phyloP scores from a whole-genome alignment of 306 rosid genomes.

The Trichosanthes cucumerina region DNA sequence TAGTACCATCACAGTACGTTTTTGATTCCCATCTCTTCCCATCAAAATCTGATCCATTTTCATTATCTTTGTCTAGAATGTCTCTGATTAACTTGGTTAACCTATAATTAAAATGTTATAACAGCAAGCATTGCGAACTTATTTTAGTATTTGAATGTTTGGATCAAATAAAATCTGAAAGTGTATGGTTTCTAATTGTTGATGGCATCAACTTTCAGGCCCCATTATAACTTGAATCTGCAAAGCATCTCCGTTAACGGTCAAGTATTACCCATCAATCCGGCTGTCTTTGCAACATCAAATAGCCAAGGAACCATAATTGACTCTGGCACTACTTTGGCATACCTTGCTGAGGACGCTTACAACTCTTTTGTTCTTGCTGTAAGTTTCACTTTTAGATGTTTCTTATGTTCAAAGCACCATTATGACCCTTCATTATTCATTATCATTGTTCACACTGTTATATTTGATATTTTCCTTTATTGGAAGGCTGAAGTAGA shows the following conservation, averaged over 20 bases:
- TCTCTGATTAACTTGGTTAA: not conserved
- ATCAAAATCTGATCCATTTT: not conserved
- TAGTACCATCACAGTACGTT: constrained; percentile 84
- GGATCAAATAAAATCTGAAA: not conserved
- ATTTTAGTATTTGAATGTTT: not conserved
- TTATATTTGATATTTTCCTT: not conserved
- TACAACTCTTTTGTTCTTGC: constrained; percentile 71
- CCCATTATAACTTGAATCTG: constrained; percentile 82
- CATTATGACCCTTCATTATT: constrained; percentile 13
- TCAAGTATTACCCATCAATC: constrained; percentile 42
- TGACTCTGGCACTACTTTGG: constrained; percentile 97
- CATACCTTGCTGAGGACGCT: constrained; percentile 89
- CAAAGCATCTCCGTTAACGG: constrained; percentile 89
- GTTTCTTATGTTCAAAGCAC: constrained; percentile 14
- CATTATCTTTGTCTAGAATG: not conserved
- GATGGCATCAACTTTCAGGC: constrained; percentile 46
- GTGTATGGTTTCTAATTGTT: not conserved
- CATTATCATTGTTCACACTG: not conserved
- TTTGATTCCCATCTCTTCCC: not conserved
- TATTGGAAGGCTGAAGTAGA: not conserved
- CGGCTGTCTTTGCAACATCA: constrained; percentile 73
- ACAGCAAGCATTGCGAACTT: not conserved
- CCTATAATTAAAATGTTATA: not conserved
- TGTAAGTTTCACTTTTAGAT: constrained; percentile 37
- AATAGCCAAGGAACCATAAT: constrained; percentile 72